Evolutionary conservation across 306 rosid genomes (phyloP).

Genomic region (Hippophae gyantsensis): DNA sequence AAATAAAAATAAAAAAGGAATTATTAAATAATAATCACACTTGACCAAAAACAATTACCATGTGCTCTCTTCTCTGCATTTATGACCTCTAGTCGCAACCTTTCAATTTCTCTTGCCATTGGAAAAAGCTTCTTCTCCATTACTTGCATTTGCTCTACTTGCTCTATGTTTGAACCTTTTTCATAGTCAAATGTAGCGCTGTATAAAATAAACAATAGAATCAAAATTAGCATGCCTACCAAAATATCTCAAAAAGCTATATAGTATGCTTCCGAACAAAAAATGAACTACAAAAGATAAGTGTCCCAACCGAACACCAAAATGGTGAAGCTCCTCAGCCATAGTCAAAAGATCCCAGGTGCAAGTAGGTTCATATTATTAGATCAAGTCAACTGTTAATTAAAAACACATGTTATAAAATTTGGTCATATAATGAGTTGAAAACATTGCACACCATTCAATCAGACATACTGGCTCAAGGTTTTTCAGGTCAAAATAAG

Average conservation of each 20-base stretch:
- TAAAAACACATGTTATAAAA: background rate
- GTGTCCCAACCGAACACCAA: too few species aligned
- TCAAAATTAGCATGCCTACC: slow-evolving; percentile 17
- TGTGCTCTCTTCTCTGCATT: slow-evolving; percentile 52
- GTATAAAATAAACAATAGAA: slow-evolving; percentile 17
- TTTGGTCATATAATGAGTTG: background rate
- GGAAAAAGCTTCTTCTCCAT: slow-evolving; percentile 66
- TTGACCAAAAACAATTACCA: slow-evolving; percentile 38
- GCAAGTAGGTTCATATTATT: too few species aligned
- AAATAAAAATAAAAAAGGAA: background rate
- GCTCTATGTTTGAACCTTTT: slow-evolving; percentile 54
- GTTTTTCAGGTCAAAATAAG: background rate
- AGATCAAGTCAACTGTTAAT: too few species aligned
- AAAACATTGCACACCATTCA: background rate
- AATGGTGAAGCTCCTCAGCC: too few species aligned
- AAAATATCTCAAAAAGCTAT: background rate
- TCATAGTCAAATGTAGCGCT: slow-evolving; percentile 65
- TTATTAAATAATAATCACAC: too few species aligned
- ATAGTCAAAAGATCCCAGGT: too few species aligned
- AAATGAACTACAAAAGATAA: background rate
- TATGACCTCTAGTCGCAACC: slow-evolving; percentile 48
- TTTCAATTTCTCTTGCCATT: slow-evolving; percentile 78
- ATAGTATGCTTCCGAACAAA: background rate
- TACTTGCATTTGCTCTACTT: slow-evolving; percentile 61
- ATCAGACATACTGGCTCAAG: background rate